Percentiles rank a stretch among this genome's conserved stretches.
Conservation (phyloP, 129 eudicot species). For the Chrysanthemum seticuspe region DNA sequence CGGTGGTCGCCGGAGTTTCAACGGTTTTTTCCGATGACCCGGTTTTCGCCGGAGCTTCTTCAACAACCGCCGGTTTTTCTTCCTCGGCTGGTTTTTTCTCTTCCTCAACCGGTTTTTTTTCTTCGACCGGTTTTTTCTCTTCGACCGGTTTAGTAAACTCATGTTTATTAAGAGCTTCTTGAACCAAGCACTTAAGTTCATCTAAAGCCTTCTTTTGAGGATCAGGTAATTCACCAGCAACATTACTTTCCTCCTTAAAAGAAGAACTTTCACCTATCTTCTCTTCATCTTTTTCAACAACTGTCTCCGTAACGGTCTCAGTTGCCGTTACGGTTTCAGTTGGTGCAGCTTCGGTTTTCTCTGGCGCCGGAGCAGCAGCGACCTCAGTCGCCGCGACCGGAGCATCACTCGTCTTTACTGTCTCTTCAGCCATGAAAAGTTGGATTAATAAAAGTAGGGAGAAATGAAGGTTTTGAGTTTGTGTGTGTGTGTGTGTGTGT, state of each 20-base stretch:
- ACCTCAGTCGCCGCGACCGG: slow-evolving; percentile 36
- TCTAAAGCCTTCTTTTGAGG: slow-evolving; percentile 68
- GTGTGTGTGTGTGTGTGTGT: background rate
- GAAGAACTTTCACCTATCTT: slow-evolving; percentile 56
- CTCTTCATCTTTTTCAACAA: slow-evolving; percentile 30
- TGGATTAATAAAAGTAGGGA: background rate
- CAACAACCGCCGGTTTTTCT: background rate
- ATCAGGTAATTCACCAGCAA: slow-evolving; percentile 66
- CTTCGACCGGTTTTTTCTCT: slow-evolving; percentile 30
- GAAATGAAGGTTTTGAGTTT: slow-evolving; percentile 9
- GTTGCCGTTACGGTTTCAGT: slow-evolving; percentile 28
- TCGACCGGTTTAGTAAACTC: slow-evolving; percentile 53
- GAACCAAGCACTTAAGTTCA: slow-evolving; percentile 62
- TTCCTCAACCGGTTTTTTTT: background rate
- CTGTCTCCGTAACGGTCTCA: slow-evolving; percentile 28
- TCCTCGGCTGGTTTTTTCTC: slow-evolving; percentile 14
- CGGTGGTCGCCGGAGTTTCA: background rate
- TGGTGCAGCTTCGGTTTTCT: slow-evolving; percentile 36
- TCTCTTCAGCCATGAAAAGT: slow-evolving; percentile 62
- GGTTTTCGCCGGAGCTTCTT: slow-evolving; percentile 13
- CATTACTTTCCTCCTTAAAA: slow-evolving; percentile 74
- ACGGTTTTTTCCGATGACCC: too few relatives aligned
- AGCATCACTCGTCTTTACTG: slow-evolving; percentile 20
- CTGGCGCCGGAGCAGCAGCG: slow-evolving; percentile 53
- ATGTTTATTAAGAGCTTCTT: slow-evolving; percentile 60